Conservation (phyloP, 2,329 filamentous ascomycete genomes). For the Penicillium freii region DNA sequence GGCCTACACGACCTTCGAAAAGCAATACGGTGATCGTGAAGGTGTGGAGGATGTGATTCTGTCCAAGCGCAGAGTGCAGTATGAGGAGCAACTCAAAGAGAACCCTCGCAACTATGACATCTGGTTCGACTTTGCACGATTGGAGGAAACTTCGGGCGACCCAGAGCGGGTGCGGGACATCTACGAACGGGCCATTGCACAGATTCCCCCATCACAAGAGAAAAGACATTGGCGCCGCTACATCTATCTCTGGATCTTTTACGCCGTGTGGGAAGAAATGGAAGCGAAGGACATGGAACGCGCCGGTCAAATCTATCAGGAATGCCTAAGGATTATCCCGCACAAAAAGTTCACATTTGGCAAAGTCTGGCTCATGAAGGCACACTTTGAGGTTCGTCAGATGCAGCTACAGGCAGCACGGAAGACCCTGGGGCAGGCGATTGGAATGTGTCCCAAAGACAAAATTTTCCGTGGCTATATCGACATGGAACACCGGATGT, state of each 20-base stretch:
- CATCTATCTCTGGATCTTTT: slow-evolving; percentile 97
- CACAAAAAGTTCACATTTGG: slow-evolving; percentile 98
- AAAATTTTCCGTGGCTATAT: slow-evolving; percentile 93
- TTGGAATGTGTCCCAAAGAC: slow-evolving; percentile 95
- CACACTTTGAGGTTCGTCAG: slow-evolving; percentile 89
- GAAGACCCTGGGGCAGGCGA: slow-evolving; percentile 83
- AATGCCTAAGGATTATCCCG: slow-evolving; percentile 81
- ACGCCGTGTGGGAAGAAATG: slow-evolving; percentile 91
- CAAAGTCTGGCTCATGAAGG: slow-evolving; percentile 92
- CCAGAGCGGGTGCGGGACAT: slow-evolving; percentile 81
- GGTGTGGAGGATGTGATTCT: slow-evolving; percentile 94
- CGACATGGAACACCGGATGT: slow-evolving; percentile 86
- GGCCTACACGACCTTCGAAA: slow-evolving; percentile 95
- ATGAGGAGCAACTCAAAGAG: slow-evolving; percentile 90
- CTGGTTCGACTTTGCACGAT: slow-evolving; percentile 91
- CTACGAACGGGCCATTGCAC: slow-evolving; percentile 93
- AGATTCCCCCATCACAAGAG: slow-evolving; percentile 90
- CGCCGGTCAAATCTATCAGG: slow-evolving; percentile 84
- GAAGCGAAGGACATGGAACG: slow-evolving; percentile 75
- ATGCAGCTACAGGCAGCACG: slow-evolving; percentile 74
- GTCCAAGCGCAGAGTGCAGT: slow-evolving; percentile 88
- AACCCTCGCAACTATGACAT: slow-evolving; percentile 95
- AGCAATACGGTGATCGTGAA: slow-evolving; percentile 90
- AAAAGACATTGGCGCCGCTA: slow-evolving; percentile 97
- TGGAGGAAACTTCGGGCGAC: slow-evolving; percentile 85